Conservation (phyloP, 2,329 filamentous ascomycete genomes). For the Sclerotinia subarctica region DNA sequence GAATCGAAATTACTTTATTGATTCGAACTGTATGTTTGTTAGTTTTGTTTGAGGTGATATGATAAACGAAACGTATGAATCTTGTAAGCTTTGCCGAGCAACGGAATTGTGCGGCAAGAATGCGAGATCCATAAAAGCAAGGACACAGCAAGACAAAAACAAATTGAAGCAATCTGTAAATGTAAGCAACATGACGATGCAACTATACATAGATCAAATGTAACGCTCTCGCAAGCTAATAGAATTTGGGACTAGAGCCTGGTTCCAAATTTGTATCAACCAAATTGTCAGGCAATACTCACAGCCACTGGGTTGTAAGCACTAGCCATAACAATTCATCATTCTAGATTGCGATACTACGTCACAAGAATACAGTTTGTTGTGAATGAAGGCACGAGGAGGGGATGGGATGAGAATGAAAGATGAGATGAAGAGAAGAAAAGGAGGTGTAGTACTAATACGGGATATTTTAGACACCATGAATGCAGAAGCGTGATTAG, state of each 20-base stretch:
- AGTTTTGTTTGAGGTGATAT: neutral
- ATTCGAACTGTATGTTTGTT: neutral
- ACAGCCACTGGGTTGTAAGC: neutral
- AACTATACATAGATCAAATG: neutral
- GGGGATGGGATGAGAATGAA: neutral
- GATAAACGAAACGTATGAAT: neutral
- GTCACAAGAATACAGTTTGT: neutral
- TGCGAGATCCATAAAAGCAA: neutral
- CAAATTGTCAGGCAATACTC: neutral
- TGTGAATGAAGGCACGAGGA: neutral
- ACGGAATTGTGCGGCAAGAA: neutral
- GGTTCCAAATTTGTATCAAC: neutral
- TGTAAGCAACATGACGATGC: neutral
- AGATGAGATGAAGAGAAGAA: neutral
- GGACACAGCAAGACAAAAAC: neutral
- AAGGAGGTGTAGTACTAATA: neutral
- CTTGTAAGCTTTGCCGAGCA: neutral
- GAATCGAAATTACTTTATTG: neutral
- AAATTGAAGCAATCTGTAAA: neutral
- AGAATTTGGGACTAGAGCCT: neutral
- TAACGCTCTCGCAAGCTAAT: neutral
- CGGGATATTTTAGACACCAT: neutral
- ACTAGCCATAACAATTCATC: neutral
- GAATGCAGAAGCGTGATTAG: neutral
- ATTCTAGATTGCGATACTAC: neutral